These are phyloP conservation scores for Prunus davidiana DNA, from an alignment of 306 rosid species.

Conservation along the genomic window DNA sequence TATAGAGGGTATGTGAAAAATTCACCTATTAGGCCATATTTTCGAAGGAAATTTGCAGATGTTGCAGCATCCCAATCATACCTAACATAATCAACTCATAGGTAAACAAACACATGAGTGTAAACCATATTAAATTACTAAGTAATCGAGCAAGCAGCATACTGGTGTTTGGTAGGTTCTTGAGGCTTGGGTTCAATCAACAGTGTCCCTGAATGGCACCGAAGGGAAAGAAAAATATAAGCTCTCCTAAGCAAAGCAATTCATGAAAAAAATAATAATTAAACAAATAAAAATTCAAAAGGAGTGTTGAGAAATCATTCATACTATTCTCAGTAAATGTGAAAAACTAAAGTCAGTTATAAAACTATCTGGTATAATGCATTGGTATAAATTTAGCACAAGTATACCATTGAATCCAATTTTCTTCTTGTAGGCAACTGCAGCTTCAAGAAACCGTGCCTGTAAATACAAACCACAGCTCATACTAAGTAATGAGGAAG, in stretches of 20 bases:
- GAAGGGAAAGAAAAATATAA: conserved; percentile 2
- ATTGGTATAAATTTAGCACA: conserved; percentile 5
- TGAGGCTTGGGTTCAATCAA: conserved; percentile 97
- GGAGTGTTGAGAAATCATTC: not conserved
- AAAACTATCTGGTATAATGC: not conserved
- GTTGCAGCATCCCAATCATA: conserved; percentile 99
- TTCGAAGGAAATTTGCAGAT: conserved; percentile 78
- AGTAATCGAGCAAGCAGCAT: conserved; percentile 23
- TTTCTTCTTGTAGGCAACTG: conserved; percentile 84
- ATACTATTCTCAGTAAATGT: not conserved
- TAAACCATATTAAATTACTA: conserved; percentile 8
- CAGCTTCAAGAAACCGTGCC: conserved; percentile 91
- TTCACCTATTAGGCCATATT: conserved; percentile 73
- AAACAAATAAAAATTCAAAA: not conserved
- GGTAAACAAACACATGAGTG: conserved; percentile 1
- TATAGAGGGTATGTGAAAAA: not conserved
- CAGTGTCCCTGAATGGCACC: conserved; percentile 60
- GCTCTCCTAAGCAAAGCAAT: not conserved
- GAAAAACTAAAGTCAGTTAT: not conserved
- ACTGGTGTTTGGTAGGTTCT: conserved; percentile 99
- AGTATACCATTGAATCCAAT: conserved; percentile 84
- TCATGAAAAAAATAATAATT: not conserved
- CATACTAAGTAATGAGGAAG: conserved; percentile 1
- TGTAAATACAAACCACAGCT: conserved; percentile 31
- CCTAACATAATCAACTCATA: conserved; percentile 39